phyloP scores from a whole-genome alignment of 768 basidiomycete genomes.

The Leccinum aurantiacum region DNA sequence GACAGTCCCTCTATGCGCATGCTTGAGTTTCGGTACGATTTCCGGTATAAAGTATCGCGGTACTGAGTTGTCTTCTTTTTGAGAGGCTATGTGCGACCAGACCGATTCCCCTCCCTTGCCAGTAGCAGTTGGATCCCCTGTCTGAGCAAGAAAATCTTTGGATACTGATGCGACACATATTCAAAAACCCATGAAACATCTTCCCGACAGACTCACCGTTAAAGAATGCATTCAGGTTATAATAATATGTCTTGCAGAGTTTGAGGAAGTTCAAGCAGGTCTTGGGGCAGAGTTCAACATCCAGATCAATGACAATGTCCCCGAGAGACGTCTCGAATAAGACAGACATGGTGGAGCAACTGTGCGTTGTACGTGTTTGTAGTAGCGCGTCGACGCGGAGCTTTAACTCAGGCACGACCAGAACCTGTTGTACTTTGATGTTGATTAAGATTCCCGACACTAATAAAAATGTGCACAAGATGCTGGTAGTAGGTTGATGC shows the following conservation, averaged over 20 bases:
- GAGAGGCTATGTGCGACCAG: conserved; percentile 70
- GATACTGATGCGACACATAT: conserved; percentile 57
- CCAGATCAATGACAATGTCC: conserved; percentile 95
- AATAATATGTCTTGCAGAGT: conserved; percentile 95
- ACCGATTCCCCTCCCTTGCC: conserved; percentile 93
- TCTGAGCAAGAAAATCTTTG: conserved; percentile 95
- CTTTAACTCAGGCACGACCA: neutral
- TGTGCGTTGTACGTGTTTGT: neutral
- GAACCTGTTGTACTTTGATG: too few species aligned
- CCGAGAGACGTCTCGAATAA: conserved; percentile 96
- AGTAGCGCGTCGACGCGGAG: neutral
- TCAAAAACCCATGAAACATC: conserved; percentile 1
- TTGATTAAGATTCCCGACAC: too few species aligned
- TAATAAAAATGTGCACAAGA: too few species aligned
- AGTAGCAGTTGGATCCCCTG: conserved; percentile 94
- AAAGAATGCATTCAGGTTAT: conserved; percentile 97
- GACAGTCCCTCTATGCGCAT: conserved; percentile 80
- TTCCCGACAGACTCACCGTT: conserved; percentile 65
- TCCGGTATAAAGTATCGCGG: conserved; percentile 91
- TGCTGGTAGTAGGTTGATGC: too few species aligned
- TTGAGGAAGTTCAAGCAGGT: conserved; percentile 97
- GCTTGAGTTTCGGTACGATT: conserved; percentile 78
- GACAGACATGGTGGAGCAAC: conserved; percentile 70
- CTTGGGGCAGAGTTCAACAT: conserved; percentile 86
- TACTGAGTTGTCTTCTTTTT: conserved; percentile 31